Percentiles rank a stretch among this genome's conserved stretches.
These are phyloP conservation scores for Wickerhamiella azyma DNA, from an alignment of 805 yeast species.

Conservation along the genomic window DNA sequence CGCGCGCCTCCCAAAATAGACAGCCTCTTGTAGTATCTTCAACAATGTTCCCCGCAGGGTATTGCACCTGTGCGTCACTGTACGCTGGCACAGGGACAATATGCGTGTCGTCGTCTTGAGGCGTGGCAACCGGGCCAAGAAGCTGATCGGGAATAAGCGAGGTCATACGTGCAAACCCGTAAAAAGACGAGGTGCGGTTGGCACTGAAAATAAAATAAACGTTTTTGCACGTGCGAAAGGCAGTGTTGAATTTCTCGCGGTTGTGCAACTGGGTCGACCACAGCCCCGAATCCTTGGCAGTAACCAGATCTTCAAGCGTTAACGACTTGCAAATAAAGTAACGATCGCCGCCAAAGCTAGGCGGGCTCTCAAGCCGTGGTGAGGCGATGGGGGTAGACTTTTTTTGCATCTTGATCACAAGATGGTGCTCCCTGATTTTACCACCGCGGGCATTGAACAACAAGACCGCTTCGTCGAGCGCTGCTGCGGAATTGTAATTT, in stretches of 20 bases:
- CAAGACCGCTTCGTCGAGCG: constrained; percentile 23
- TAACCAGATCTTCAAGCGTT: constrained; percentile 27
- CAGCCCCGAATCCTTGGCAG: constrained; percentile 23
- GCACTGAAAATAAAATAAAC: constrained; percentile 31
- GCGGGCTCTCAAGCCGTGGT: neutral
- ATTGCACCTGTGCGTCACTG: constrained; percentile 9
- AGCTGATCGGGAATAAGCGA: constrained; percentile 16
- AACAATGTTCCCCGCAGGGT: constrained; percentile 25
- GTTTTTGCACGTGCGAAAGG: constrained; percentile 24
- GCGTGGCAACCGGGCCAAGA: constrained; percentile 6
- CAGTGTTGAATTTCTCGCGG: constrained; percentile 26
- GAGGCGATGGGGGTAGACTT: neutral
- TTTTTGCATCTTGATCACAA: constrained; percentile 22
- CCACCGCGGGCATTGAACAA: constrained; percentile 22
- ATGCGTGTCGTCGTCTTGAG: neutral
- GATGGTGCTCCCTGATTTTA: constrained; percentile 23
- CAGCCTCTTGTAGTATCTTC: constrained; percentile 27
- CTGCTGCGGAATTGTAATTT: constrained; percentile 24
- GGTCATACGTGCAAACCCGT: constrained; percentile 30
- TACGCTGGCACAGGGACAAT: constrained; percentile 4
- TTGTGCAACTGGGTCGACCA: constrained; percentile 33
- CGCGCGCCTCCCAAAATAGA: constrained; percentile 28
- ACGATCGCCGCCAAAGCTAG: constrained; percentile 17
- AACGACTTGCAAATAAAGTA: constrained; percentile 31
- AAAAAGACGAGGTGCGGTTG: constrained; percentile 29